These are phyloP conservation scores for Leccinum longicurvipes DNA, from an alignment of 768 basidiomycete species.

Conservation along the genomic window DNA sequence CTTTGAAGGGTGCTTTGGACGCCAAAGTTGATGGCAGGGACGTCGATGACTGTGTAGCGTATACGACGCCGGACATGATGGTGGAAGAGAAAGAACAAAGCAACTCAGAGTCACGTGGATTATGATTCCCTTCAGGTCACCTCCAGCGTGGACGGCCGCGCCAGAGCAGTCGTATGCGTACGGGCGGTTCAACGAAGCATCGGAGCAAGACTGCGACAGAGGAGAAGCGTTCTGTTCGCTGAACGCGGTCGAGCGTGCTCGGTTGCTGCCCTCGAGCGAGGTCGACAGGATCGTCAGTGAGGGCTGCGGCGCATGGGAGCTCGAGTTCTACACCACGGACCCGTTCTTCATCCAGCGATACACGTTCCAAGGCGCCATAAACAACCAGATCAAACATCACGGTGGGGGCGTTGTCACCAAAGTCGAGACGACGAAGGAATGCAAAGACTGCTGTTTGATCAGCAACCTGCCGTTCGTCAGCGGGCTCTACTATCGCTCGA, in stretches of 20 bases:
- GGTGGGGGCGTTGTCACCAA: conserved; percentile 28
- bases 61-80: conserved; percentile 21
- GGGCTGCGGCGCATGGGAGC: conserved; percentile 53
- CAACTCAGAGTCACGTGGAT: conserved; percentile 10
- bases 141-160: conserved; percentile 60
- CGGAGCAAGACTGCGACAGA: conserved; percentile 49
- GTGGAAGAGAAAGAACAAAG: neutral
- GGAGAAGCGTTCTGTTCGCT: conserved; percentile 49
- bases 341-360: conserved; percentile 1
- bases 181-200: conserved; percentile 57
- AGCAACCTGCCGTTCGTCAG: conserved; percentile 60
- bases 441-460: conserved; percentile 51
- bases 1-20: conserved; percentile 24
- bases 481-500: conserved; percentile 55
- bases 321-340: conserved; percentile 39
- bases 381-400: conserved; percentile 32
- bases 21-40: neutral
- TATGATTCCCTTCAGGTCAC: neutral
- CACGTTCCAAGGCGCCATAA: conserved; percentile 44
- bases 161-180: conserved; percentile 45
- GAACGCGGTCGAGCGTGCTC: conserved; percentile 39
- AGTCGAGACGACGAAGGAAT: conserved; percentile 41
- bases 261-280: conserved; percentile 48
- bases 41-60: too few species aligned
- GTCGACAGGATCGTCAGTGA: conserved; percentile 48